A percentile compares a stretch with the other conserved stretches of the same genome.
Evolutionary conservation across 805 yeast genomes (phyloP).

Genomic region (Starmerella vitae): DNA sequence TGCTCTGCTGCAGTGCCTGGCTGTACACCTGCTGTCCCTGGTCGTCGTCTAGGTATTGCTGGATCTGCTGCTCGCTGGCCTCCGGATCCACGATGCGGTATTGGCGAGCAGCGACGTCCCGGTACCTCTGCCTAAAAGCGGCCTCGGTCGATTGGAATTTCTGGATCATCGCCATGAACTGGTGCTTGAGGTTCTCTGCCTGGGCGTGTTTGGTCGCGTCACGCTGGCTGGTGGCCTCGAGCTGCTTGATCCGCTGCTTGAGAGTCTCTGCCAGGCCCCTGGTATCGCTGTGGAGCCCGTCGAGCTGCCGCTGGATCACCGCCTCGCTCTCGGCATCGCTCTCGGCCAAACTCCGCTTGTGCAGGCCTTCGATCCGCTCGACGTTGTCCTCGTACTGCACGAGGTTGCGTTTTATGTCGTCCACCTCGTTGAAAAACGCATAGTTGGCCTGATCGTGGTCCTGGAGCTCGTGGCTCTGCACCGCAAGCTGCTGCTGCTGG

Average conservation of each 20-base stretch:
- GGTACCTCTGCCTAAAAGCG: slow-evolving; percentile 68
- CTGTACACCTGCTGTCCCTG: slow-evolving; percentile 84
- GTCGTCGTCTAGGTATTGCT: slow-evolving; percentile 69
- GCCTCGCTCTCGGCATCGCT: slow-evolving; percentile 58
- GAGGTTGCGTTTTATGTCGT: slow-evolving; percentile 52
- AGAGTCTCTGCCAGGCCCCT: slow-evolving; percentile 61
- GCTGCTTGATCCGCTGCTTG: slow-evolving; percentile 60
- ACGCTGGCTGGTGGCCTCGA: slow-evolving; percentile 39
- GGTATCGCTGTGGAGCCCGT: slow-evolving; percentile 63
- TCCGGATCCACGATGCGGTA: slow-evolving; percentile 52
- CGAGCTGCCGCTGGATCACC: slow-evolving; percentile 60
- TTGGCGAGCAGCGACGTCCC: slow-evolving; percentile 83
- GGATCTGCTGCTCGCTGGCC: slow-evolving; percentile 61
- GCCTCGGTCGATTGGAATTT: slow-evolving; percentile 79
- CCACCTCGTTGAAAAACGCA: slow-evolving; percentile 55
- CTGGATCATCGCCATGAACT: slow-evolving; percentile 75
- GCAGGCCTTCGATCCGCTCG: slow-evolving; percentile 55
- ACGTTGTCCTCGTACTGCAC: slow-evolving; percentile 58
- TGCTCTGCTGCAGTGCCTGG: slow-evolving; percentile 45
- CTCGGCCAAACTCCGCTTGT: slow-evolving; percentile 57
- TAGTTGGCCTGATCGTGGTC: slow-evolving; percentile 32
- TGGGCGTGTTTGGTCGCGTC: slow-evolving; percentile 79
- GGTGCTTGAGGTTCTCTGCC: slow-evolving; percentile 75
- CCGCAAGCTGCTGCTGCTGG: slow-evolving; percentile 2
- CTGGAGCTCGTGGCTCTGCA: slow-evolving; percentile 17